These are phyloP conservation scores for Calycina marina DNA, from an alignment of 2,329 filamentous ascomycete genomes.

Conservation along the genomic window DNA sequence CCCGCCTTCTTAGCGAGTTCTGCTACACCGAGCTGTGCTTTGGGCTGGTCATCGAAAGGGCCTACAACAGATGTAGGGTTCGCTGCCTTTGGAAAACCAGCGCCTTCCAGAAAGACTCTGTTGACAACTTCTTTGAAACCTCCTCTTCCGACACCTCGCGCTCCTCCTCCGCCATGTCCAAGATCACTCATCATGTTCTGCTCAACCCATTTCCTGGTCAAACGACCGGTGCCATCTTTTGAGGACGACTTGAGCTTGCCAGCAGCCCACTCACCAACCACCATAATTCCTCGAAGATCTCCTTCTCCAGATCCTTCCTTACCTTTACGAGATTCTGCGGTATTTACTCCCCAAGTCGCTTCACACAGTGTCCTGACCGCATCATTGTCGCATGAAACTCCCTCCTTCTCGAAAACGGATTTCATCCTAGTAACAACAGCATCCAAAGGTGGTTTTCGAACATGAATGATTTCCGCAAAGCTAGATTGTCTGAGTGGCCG, in stretches of 20 bases:
- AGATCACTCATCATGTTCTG: constrained; percentile 54
- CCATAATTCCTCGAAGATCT: constrained; percentile 71
- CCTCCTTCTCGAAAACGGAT: constrained; percentile 74
- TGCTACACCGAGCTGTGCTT: constrained; percentile 51
- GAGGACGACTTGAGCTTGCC: constrained; percentile 44
- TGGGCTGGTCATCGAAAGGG: constrained; percentile 25
- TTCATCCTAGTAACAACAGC: constrained; percentile 73
- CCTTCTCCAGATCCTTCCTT: constrained; percentile 54
- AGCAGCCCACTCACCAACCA: constrained; percentile 77
- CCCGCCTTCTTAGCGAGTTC: constrained; percentile 59
- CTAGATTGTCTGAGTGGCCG: constrained; percentile 73
- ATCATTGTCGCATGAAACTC: constrained; percentile 76
- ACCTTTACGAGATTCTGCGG: constrained; percentile 53
- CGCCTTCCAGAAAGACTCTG: constrained; percentile 66
- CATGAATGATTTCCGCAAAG: constrained; percentile 79
- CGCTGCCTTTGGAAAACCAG: constrained; percentile 42
- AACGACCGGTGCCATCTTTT: constrained; percentile 26
- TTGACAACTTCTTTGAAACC: constrained; percentile 60
- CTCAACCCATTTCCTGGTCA: constrained; percentile 69
- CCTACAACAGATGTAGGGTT: constrained; percentile 15
- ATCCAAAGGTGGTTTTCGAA: constrained; percentile 77
- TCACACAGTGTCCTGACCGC: constrained; percentile 76
- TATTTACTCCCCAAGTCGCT: constrained; percentile 65
- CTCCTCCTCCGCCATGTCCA: constrained; percentile 54
- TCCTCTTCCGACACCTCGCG: constrained; percentile 57